These are phyloP conservation scores for Backusella tarrabulga DNA, from an alignment of 192 early-diverging fungal genomes.

Conservation along the genomic window DNA sequence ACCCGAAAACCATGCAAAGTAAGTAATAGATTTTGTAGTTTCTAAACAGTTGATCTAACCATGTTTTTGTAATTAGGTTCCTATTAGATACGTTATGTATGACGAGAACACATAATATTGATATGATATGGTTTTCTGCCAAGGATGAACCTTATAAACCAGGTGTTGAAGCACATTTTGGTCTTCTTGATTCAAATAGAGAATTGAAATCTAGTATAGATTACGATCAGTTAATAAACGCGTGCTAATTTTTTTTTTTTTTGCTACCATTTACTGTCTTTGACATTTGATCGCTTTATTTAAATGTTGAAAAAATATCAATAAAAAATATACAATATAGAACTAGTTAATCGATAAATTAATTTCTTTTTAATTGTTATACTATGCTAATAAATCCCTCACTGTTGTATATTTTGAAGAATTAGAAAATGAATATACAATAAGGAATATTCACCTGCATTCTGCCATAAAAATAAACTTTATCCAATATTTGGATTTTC, in stretches of 20 bases:
- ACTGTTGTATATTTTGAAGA: background rate
- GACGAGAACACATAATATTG: conserved; percentile 45
- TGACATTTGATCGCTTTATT: background rate
- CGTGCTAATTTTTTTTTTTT: background rate
- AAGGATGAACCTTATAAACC: conserved; percentile 61
- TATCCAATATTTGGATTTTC: background rate
- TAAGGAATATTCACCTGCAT: background rate
- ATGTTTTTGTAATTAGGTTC: conserved; percentile 18
- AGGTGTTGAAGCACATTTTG: conserved; percentile 32
- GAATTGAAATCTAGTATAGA: background rate
- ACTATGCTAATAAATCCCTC: too few species aligned
- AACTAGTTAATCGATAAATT: background rate
- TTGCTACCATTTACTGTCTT: background rate
- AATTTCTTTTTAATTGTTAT: background rate
- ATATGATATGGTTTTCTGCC: conserved; percentile 57
- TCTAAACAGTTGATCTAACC: too few species aligned
- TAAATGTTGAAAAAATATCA: background rate
- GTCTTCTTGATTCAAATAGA: conserved; percentile 21
- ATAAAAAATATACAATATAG: background rate
- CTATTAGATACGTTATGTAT: conserved; percentile 51
- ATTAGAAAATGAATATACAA: background rate
- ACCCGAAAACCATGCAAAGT: conserved; percentile 44
- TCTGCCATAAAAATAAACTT: background rate
- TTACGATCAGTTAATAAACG: background rate
- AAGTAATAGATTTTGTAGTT: background rate